Percentiles rank a stretch among this genome's conserved stretches.
Evolutionary conservation across 2,329 filamentous ascomycete genomes (phyloP).

Genomic region (Colletotrichum chrysophilum): DNA sequence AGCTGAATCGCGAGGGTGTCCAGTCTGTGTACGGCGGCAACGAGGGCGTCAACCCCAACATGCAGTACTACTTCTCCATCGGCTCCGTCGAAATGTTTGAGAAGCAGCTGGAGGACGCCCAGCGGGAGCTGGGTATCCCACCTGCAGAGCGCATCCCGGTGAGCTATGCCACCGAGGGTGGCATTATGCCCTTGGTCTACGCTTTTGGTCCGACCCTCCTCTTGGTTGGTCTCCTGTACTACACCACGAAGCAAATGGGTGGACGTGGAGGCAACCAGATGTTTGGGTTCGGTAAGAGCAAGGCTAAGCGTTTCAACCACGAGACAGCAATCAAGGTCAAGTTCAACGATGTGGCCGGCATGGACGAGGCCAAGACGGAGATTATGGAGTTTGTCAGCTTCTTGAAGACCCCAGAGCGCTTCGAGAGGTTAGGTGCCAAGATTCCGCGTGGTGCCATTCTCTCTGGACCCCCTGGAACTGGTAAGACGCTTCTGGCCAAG

Average conservation of each 20-base stretch:
- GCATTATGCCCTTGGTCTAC: slow-evolving; percentile 74
- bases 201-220: slow-evolving; percentile 86
- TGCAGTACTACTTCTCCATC: slow-evolving; percentile 92
- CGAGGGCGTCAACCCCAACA: slow-evolving; percentile 67
- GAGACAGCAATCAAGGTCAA: slow-evolving; percentile 97
- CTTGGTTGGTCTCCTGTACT: slow-evolving; percentile 83
- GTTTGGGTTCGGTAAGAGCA: slow-evolving; percentile 95
- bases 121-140: slow-evolving; percentile 86
- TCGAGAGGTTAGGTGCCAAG: slow-evolving; percentile 94
- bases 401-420: slow-evolving; percentile 89
- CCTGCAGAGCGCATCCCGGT: slow-evolving; percentile 90
- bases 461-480: slow-evolving; percentile 96
- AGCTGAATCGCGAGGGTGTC: slow-evolving; percentile 78
- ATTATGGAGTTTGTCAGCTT: slow-evolving; percentile 99
- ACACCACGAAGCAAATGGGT: slow-evolving; percentile 76
- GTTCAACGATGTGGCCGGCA: slow-evolving; percentile 94
- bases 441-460: slow-evolving; percentile 97
- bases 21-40: slow-evolving; percentile 76
- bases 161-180: slow-evolving; percentile 81
- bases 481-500: slow-evolving; percentile 97
- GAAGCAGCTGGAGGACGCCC: slow-evolving; percentile 83
- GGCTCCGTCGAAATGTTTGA: slow-evolving; percentile 95
- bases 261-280: slow-evolving; percentile 77
- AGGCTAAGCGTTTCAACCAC: slow-evolving; percentile 96
- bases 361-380: slow-evolving; percentile 97